Evolutionary conservation across 2,329 filamentous ascomycete genomes (phyloP).

Genomic region (Dothideomycetes sp.): DNA sequence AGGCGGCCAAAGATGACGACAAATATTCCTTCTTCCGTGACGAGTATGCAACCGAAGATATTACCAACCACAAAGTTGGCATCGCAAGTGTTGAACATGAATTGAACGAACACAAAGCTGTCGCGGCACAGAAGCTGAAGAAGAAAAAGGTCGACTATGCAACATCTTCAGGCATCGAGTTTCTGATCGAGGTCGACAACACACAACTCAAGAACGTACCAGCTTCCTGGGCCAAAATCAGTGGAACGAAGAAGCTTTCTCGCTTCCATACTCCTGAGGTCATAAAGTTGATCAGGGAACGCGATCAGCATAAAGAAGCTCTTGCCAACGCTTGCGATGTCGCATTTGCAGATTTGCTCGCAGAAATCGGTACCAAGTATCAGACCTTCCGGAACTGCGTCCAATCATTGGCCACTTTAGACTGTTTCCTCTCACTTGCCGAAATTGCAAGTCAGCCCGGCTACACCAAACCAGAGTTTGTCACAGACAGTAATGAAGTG

Average conservation of each 20-base stretch:
- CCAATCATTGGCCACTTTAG: constrained; percentile 73
- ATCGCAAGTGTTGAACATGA: constrained; percentile 91
- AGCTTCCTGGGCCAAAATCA: constrained; percentile 90
- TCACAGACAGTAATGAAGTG: constrained; percentile 43
- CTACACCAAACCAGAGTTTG: constrained; percentile 68
- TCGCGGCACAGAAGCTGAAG: constrained; percentile 62
- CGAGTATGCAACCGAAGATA: constrained; percentile 76
- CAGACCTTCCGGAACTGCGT: constrained; percentile 83
- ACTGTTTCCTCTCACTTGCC: constrained; percentile 81
- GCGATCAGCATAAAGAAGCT: constrained; percentile 90
- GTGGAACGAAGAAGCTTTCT: constrained; percentile 82
- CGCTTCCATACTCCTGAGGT: constrained; percentile 94
- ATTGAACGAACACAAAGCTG: constrained; percentile 64
- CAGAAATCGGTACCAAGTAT: constrained; percentile 71
- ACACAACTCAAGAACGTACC: constrained; percentile 75
- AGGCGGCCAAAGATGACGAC: constrained; percentile 77
- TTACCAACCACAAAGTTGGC: constrained; percentile 80
- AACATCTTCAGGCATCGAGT: constrained; percentile 85
- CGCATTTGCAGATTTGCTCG: constrained; percentile 65
- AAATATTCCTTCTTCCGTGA: constrained; percentile 92
- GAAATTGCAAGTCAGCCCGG: constrained; percentile 77
- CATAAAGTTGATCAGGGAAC: constrained; percentile 68
- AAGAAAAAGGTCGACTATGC: constrained; percentile 63
- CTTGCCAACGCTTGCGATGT: constrained; percentile 83
- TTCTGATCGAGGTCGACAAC: constrained; percentile 85